phyloP scores from a whole-genome alignment of 83 land plant species.

The Thuja plicata region DNA sequence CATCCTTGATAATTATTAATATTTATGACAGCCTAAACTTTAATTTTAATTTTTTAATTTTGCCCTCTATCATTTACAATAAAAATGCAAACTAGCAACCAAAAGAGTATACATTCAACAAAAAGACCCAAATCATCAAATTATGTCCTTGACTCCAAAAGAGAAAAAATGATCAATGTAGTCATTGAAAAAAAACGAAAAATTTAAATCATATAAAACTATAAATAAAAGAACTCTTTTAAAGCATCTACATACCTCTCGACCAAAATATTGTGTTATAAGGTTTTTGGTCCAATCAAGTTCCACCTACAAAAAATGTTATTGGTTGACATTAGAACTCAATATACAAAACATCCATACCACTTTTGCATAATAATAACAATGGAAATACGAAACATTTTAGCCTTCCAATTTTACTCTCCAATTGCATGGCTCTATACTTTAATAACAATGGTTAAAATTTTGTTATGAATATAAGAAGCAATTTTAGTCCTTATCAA shows the following conservation, averaged over 20 bases:
- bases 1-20: not conserved
- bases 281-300: slow-evolving; percentile 55
- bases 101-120: not conserved
- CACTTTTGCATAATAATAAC: not conserved
- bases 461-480: not conserved
- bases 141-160: not conserved
- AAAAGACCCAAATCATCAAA: not conserved
- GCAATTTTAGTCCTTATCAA: not conserved
- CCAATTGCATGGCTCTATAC: not conserved
- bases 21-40: not conserved
- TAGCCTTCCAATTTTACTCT: not conserved
- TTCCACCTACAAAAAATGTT: slow-evolving; percentile 43
- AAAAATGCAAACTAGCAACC: not conserved
- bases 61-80: not conserved
- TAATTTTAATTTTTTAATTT: not conserved
- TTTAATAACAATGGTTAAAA: not conserved
- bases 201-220: not conserved
- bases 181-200: not conserved
- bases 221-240: not conserved
- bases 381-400: not conserved
- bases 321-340: not conserved
- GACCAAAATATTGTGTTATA: slow-evolving; percentile 47
- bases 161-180: not conserved
- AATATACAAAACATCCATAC: not conserved
- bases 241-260: slow-evolving; percentile 41